A percentile compares a stretch with the other conserved stretches of the same genome.
Evolutionary conservation across 768 basidiomycete species (phyloP).

Genomic region (Phylloporus scabripes): DNA sequence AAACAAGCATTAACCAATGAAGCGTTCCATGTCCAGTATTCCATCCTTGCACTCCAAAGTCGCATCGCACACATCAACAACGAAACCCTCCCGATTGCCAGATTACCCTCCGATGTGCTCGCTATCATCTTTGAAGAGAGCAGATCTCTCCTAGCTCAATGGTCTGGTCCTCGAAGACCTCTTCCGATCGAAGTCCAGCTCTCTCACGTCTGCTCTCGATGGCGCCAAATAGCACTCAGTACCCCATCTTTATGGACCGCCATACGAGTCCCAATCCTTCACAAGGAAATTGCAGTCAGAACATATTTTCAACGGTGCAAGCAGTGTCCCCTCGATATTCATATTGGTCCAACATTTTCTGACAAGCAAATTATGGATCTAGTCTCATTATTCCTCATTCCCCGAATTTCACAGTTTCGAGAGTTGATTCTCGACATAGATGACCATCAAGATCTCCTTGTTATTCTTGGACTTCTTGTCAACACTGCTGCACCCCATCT

Average conservation of each 20-base stretch:
- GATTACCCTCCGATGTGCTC: conserved; percentile 29
- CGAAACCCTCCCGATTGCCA: conserved; percentile 26
- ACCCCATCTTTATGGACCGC: conserved; percentile 34
- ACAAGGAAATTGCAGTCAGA: conserved; percentile 23
- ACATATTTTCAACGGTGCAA: conserved; percentile 30
- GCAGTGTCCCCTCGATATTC: conserved; percentile 29
- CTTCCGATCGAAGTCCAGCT: conserved; percentile 32
- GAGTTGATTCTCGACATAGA: conserved; percentile 29
- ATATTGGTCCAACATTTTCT: conserved; percentile 26
- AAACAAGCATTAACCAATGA: conserved; percentile 20
- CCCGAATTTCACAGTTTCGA: conserved; percentile 29
- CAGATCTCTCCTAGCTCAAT: conserved; percentile 23
- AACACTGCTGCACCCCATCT: conserved; percentile 24
- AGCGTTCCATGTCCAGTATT: conserved; percentile 22
- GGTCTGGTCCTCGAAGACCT: conserved; percentile 26
- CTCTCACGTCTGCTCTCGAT: conserved; percentile 32
- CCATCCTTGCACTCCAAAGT: conserved; percentile 28
- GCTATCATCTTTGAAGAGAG: conserved; percentile 32
- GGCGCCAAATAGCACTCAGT: conserved; percentile 33
- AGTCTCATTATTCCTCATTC: conserved; percentile 23
- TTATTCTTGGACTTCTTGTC: conserved; percentile 19
- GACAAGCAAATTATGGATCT: conserved; percentile 23
- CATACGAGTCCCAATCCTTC: conserved; percentile 30
- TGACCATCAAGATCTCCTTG: conserved; percentile 27
- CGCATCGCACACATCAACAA: conserved; percentile 31